Base-by-base conservation (phyloP, 305 asterid species). In the Fraxinus ornus region DNA sequence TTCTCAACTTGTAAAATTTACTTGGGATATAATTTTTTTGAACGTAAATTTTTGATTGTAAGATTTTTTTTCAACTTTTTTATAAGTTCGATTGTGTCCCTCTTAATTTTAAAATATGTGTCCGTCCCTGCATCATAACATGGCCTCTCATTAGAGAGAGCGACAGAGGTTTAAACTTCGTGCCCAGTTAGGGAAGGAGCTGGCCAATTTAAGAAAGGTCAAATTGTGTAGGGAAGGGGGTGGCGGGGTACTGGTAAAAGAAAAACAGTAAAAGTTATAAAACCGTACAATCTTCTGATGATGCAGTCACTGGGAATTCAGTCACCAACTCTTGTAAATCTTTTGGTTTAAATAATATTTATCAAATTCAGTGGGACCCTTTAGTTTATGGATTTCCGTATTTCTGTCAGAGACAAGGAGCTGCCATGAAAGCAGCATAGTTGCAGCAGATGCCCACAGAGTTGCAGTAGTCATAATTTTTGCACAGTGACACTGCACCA, bases 341-440 rank as follows among this genome's bases (percentile, higher is more conserved):
- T 35, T 68, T 52, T 32, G 47, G 47, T 24, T 6, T 75, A 22
- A 15, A 44, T 12, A 26, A 2, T 49, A 35, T 49, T n/a, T 33
- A 24, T 9, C 1, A 37, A 17, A 21, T n/a, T 44, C 73, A 62
- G 8, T 22, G 72, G 72, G 72, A 0, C 26, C 80, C 83, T 87
- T 77, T 84, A 89, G 92, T 84, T 90, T 95, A 92, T 93, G 90
- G 97, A 89, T 92, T 95, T 95, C 97, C 93, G 98, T 92, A 94
- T 91, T 17, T 17, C 74, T 91, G 97, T 91, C 98, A 95, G 98
- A 90, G 97, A 89, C 97, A 93, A 91, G 88, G 32, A 85, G 96
- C 93, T 92, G 98, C 90, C 93, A 90, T 88, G 89, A 92, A 91
- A 90, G 88, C 91, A 85, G 92, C 88, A 84, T 82, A 90, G 94